phyloP scores from a whole-genome alignment of 805 yeast species.

The Metschnikowia matae region DNA sequence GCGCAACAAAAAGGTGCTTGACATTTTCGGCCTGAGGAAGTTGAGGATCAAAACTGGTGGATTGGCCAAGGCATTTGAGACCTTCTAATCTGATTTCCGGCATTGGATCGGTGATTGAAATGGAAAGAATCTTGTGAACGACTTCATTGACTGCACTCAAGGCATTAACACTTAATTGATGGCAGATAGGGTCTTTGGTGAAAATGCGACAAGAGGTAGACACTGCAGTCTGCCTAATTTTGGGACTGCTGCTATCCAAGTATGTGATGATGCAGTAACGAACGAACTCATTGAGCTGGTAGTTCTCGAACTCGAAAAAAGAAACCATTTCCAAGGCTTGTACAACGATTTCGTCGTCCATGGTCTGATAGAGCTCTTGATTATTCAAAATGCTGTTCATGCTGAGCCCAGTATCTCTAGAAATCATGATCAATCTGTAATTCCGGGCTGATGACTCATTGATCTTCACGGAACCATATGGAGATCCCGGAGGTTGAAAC shows the following conservation, averaged over 20 bases:
- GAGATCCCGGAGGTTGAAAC: slow-evolving; percentile 83
- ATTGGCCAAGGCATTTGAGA: slow-evolving; percentile 55
- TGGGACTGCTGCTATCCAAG: slow-evolving; percentile 73
- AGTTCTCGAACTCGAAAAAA: slow-evolving; percentile 67
- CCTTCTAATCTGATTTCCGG: slow-evolving; percentile 84
- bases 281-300: slow-evolving; percentile 82
- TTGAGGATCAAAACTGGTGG: slow-evolving; percentile 81
- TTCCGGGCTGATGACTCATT: slow-evolving; percentile 66
- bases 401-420: slow-evolving; percentile 58
- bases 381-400: slow-evolving; percentile 31
- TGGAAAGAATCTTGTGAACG: slow-evolving; percentile 69
- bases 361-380: slow-evolving; percentile 29
- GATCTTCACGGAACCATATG: slow-evolving; percentile 58
- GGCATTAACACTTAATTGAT: slow-evolving; percentile 77
- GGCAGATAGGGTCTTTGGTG: slow-evolving; percentile 75
- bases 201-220: slow-evolving; percentile 76
- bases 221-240: slow-evolving; percentile 81
- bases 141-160: slow-evolving; percentile 81
- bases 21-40: slow-evolving; percentile 92
- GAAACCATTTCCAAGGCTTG: slow-evolving; percentile 78
- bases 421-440: slow-evolving; percentile 69
- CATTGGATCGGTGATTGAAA: slow-evolving; percentile 84
- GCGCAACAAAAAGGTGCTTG: slow-evolving; percentile 74
- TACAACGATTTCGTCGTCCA: slow-evolving; percentile 50
- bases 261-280: slow-evolving; percentile 79